These are phyloP conservation scores for Tricholoma sp. DNA, from an alignment of 768 basidiomycete genomes.

Conservation along the genomic window DNA sequence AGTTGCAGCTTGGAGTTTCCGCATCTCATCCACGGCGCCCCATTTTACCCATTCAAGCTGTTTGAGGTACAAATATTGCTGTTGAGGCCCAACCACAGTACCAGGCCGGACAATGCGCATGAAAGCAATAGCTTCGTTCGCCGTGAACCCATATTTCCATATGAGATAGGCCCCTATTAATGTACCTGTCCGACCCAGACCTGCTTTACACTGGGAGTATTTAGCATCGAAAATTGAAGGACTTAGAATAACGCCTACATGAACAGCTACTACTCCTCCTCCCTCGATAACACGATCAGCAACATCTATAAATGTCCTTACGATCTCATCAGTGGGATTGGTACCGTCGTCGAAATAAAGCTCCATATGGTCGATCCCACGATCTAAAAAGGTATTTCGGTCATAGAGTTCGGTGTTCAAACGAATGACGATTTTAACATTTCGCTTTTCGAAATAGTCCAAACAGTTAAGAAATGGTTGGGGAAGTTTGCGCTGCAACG, in stretches of 20 bases:
- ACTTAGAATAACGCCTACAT: conserved; percentile 46
- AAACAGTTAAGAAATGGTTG: conserved; percentile 86
- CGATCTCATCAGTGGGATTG: conserved; percentile 94
- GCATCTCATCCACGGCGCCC: conserved; percentile 82
- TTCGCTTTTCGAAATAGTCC: conserved; percentile 85
- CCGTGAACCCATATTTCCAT: conserved; percentile 98
- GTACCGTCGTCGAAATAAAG: conserved; percentile 98
- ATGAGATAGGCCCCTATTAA: conserved; percentile 97
- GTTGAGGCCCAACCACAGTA: conserved; percentile 87
- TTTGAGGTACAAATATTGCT: conserved; percentile 93
- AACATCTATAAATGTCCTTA: conserved; percentile 84
- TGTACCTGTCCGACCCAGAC: conserved; percentile 92
- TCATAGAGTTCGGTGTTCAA: conserved; percentile 94
- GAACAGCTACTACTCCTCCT: conserved; percentile 84
- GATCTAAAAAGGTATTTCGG: conserved; percentile 70
- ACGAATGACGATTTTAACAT: conserved; percentile 88
- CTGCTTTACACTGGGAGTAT: conserved; percentile 80
- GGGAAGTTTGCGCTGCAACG: conserved; percentile 73
- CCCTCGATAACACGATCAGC: conserved; percentile 72
- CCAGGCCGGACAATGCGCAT: conserved; percentile 98
- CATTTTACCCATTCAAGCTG: conserved; percentile 93
- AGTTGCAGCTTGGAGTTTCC: conserved; percentile 39
- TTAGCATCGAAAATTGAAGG: conserved; percentile 15
- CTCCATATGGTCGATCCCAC: conserved; percentile 85
- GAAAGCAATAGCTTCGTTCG: conserved; percentile 92